Conservation (phyloP, 1,284 basidiomycete species). For the Leccinum subrobustum region DNA sequence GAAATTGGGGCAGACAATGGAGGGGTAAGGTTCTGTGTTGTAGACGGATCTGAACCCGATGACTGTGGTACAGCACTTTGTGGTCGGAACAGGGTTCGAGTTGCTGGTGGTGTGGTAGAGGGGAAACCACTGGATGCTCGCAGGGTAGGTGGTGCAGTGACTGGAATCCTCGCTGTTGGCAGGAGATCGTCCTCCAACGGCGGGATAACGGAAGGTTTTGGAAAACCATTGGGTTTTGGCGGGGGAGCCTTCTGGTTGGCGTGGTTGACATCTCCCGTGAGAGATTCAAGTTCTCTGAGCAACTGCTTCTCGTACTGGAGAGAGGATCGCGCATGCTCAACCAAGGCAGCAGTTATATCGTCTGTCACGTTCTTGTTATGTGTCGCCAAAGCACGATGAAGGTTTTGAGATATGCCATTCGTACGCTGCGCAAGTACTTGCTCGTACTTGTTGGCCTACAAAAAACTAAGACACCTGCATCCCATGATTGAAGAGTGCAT, state of each 20-base stretch:
- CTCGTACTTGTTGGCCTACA: conserved; percentile 84
- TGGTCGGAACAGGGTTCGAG: conserved; percentile 23
- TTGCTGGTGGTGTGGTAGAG: conserved; percentile 18
- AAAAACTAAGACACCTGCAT: conserved; percentile 11
- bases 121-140: conserved; percentile 22
- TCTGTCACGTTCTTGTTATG: conserved; percentile 87
- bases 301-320: conserved; percentile 89
- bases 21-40: conserved; percentile 8
- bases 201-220: conserved; percentile 59
- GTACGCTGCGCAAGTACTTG: conserved; percentile 77
- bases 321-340: conserved; percentile 88
- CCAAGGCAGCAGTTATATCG: conserved; percentile 82
- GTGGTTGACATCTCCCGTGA: conserved; percentile 70
- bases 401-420: conserved; percentile 86
- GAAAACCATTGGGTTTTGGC: conserved; percentile 45
- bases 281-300: conserved; percentile 83
- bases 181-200: conserved; percentile 62
- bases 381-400: conserved; percentile 78
- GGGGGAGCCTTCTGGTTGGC: conserved; percentile 61
- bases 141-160: conserved; percentile 27
- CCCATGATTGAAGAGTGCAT: conserved; percentile 13
- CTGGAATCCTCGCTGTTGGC: conserved; percentile 33
- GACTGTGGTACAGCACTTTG: conserved; percentile 40
- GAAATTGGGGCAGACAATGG: conserved; percentile 30
- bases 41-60: conserved; percentile 46